Conservation (phyloP, 2,329 filamentous ascomycete species). For the Alternaria triticimaculans region DNA sequence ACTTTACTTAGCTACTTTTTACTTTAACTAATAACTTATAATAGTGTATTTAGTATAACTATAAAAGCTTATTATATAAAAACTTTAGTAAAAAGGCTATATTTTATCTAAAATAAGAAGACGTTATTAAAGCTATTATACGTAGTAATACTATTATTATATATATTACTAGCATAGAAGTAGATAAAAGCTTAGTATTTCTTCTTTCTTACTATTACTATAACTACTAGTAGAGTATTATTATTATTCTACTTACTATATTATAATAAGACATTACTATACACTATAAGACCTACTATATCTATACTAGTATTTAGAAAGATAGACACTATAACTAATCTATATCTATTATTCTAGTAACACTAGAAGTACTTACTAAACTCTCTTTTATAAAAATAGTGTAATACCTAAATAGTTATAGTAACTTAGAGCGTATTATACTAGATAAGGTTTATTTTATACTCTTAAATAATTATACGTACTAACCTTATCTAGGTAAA, state of each 20-base stretch:
- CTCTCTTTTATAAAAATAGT: neutral
- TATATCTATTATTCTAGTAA: neutral
- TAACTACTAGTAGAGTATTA: neutral
- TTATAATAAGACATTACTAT: neutral
- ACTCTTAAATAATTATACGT: neutral
- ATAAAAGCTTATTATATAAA: neutral
- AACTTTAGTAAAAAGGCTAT: neutral
- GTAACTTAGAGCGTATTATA: neutral
- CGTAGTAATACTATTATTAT: neutral
- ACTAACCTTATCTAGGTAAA: neutral
- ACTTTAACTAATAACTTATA: neutral
- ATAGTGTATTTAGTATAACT: neutral
- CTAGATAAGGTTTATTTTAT: neutral
- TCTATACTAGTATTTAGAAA: neutral
- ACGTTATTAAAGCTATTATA: neutral
- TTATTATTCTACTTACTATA: neutral
- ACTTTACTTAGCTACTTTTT: neutral
- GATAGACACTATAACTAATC: neutral
- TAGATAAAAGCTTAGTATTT: neutral
- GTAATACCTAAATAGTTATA: neutral
- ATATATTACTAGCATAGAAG: neutral
- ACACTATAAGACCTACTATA: neutral
- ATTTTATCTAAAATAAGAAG: neutral
- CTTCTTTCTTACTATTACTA: neutral
- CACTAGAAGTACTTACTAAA: neutral